Conservation (phyloP, 2,329 filamentous ascomycete species). For the Aspergillus chevalieri region DNA sequence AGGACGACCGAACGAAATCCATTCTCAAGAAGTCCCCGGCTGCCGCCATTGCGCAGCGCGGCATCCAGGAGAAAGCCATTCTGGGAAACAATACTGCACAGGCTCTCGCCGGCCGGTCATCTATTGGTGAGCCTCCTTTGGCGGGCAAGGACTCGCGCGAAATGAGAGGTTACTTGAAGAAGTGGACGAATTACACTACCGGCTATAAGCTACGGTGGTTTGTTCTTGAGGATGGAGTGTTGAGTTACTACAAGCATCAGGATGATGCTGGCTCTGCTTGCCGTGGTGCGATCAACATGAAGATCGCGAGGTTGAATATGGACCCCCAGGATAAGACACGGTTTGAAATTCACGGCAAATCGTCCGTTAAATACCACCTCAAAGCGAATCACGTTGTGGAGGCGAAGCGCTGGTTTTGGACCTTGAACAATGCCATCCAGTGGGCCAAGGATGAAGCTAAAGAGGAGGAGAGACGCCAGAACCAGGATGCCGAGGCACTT, state of each 20-base stretch:
- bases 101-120: slow-evolving; percentile 46
- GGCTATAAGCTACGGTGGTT: slow-evolving; percentile 98
- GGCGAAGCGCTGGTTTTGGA: slow-evolving; percentile 98
- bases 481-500: slow-evolving; percentile 67
- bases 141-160: slow-evolving; percentile 83
- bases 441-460: slow-evolving; percentile 96
- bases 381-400: slow-evolving; percentile 98
- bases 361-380: slow-evolving; percentile 94
- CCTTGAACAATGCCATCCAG: slow-evolving; percentile 96
- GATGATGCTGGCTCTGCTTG: slow-evolving; percentile 95
- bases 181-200: slow-evolving; percentile 98
- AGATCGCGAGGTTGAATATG: slow-evolving; percentile 90
- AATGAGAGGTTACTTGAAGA: slow-evolving; percentile 98
- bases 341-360: slow-evolving; percentile 97
- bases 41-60: slow-evolving; percentile 85
- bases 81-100: slow-evolving; percentile 64
- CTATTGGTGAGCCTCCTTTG: slow-evolving; percentile 45
- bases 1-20: slow-evolving; percentile 79
- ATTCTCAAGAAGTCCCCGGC: slow-evolving; percentile 93
- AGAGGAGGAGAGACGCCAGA: slow-evolving; percentile 73
- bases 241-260: slow-evolving; percentile 99
- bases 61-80: slow-evolving; percentile 95
- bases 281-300: slow-evolving; percentile 97
- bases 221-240: slow-evolving; percentile 89
- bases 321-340: slow-evolving; percentile 94